Conservation (phyloP, 805 yeast species). For the Metschnikowia amazonensis region DNA sequence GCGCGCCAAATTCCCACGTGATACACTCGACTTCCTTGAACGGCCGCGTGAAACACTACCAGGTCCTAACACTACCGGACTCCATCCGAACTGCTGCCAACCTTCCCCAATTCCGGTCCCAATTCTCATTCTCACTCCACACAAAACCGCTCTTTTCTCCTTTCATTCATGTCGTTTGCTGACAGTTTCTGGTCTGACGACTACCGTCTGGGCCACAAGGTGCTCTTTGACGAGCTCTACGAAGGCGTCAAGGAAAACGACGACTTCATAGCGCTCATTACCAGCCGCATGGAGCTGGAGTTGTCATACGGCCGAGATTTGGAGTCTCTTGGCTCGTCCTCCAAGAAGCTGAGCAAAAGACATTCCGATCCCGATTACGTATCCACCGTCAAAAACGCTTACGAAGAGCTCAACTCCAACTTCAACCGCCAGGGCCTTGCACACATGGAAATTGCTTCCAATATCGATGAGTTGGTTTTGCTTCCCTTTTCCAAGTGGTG, state of each 20-base stretch:
- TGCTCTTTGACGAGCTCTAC: constrained; percentile 49
- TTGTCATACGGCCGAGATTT: constrained; percentile 58
- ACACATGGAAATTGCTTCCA: constrained; percentile 59
- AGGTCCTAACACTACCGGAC: too few relatives aligned
- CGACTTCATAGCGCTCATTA: constrained; percentile 61
- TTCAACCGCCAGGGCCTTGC: constrained; percentile 55
- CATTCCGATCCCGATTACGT: constrained; percentile 52
- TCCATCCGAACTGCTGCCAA: too few relatives aligned
- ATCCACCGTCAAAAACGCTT: constrained; percentile 60
- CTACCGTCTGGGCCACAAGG: constrained; percentile 50
- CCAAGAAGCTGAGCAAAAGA: constrained; percentile 41
- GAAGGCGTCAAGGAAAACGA: constrained; percentile 69
- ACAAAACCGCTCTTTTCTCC: not conserved
- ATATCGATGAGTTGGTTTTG: constrained; percentile 56
- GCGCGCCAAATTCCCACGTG: constrained; percentile 2
- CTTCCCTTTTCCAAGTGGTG: constrained; percentile 76
- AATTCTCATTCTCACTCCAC: too few relatives aligned
- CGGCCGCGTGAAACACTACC: not conserved
- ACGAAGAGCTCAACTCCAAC: constrained; percentile 51
- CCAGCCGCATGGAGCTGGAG: constrained; percentile 71
- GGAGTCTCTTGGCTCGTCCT: constrained; percentile 37
- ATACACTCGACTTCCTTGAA: not conserved
- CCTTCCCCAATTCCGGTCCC: too few relatives aligned
- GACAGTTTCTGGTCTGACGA: constrained; percentile 77
- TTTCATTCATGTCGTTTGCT: constrained; percentile 51